Evolutionary conservation across 1,284 basidiomycete genomes (phyloP).

Genomic region (Pseudozyma tsukubaensis): DNA sequence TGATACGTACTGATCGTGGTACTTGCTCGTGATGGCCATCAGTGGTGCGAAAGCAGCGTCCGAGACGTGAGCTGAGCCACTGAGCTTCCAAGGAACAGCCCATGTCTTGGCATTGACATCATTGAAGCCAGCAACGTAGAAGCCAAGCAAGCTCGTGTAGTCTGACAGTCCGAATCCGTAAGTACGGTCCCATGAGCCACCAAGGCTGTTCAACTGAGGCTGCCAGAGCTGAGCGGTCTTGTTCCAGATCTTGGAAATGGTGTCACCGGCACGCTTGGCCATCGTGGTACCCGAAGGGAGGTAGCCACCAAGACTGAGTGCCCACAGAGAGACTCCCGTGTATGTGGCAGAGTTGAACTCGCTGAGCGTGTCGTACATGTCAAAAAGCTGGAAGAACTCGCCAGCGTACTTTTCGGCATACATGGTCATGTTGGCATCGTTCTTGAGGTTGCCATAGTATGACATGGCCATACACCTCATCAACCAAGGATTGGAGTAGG

Average conservation of each 20-base stretch:
- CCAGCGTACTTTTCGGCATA: constrained; percentile 31
- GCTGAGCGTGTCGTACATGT: constrained; percentile 40
- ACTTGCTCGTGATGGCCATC: constrained; percentile 38
- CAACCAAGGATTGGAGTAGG: constrained; percentile 41
- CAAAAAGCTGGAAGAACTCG: constrained; percentile 40
- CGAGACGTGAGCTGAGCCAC: constrained; percentile 23
- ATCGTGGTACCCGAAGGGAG: constrained; percentile 38
- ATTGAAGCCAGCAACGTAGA: constrained; percentile 24
- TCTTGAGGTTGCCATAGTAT: constrained; percentile 41
- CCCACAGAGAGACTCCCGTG: constrained; percentile 43
- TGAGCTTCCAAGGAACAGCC: constrained; percentile 35
- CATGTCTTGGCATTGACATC: constrained; percentile 24
- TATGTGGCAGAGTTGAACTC: constrained; percentile 43
- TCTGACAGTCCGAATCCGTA: constrained; percentile 34
- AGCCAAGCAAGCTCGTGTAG: constrained; percentile 38
- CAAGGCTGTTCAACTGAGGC: constrained; percentile 32
- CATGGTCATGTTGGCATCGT: constrained; percentile 35
- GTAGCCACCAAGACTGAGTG: constrained; percentile 33
- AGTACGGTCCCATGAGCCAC: constrained; percentile 36
- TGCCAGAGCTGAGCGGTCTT: constrained; percentile 42
- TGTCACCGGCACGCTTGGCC: constrained; percentile 31
- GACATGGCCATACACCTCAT: constrained; percentile 45
- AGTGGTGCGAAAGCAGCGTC: constrained; percentile 33
- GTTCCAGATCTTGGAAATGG: constrained; percentile 41
- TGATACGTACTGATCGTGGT: constrained; percentile 34